Conservation (phyloP, 495 filamentous ascomycete species). For the Friedmanniomyces simplex region DNA sequence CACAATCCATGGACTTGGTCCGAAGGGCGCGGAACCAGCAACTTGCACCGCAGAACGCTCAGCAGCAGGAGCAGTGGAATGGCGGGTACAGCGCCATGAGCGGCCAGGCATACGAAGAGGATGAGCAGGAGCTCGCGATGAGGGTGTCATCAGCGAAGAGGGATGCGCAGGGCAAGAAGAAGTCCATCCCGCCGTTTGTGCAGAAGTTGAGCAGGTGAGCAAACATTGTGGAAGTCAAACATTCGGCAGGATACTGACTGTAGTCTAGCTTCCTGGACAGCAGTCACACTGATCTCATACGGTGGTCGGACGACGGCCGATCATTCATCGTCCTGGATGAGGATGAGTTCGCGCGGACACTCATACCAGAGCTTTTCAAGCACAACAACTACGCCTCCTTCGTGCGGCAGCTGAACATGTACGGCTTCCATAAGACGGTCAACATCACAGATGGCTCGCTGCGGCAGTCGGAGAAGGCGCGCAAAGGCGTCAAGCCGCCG, state of each 20-base stretch:
- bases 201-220: slow-evolving; percentile 93
- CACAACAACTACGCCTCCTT: slow-evolving; percentile 99
- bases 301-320: slow-evolving; percentile 93
- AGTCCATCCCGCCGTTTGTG: slow-evolving; percentile 94
- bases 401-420: slow-evolving; percentile 97
- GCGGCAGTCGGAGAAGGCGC: slow-evolving; percentile 74
- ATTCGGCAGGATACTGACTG: neutral
- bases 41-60: slow-evolving; percentile 39
- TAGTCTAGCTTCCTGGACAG: slow-evolving; percentile 71
- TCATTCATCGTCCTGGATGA: slow-evolving; percentile 96
- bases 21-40: slow-evolving; percentile 55
- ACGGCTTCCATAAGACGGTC: slow-evolving; percentile 98
- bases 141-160: slow-evolving; percentile 65
- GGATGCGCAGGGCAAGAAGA: slow-evolving; percentile 74
- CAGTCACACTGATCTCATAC: slow-evolving; percentile 87
- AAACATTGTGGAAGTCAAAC: neutral
- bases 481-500: slow-evolving; percentile 77
- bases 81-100: neutral
- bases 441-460: slow-evolving; percentile 95
- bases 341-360: slow-evolving; percentile 93
- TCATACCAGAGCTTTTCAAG: slow-evolving; percentile 97
- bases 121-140: slow-evolving; percentile 64
- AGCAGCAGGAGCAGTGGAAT: slow-evolving; percentile 30
- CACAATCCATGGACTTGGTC: slow-evolving; percentile 51
- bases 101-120: slow-evolving; percentile 48